These are phyloP conservation scores for Taphrina communis DNA, from an alignment of 1,139 yeast genomes.

Conservation along the genomic window DNA sequence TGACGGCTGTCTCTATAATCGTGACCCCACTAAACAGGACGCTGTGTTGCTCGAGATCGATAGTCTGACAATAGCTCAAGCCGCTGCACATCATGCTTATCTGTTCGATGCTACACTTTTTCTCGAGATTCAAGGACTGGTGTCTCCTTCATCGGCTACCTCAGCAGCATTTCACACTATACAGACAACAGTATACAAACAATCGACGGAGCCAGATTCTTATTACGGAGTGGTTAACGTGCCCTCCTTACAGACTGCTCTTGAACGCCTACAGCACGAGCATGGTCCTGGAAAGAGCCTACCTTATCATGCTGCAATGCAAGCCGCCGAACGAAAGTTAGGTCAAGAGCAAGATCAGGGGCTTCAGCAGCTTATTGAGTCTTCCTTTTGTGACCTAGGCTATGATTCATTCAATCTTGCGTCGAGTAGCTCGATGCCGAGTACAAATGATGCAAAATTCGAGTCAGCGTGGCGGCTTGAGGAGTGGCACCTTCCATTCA, in stretches of 20 bases:
- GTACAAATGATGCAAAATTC: constrained; percentile 47
- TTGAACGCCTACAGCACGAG: constrained; percentile 54
- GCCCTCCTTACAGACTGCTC: constrained; percentile 61
- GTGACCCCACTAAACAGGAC: not conserved
- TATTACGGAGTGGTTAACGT: constrained; percentile 47
- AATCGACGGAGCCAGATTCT: constrained; percentile 38
- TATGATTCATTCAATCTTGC: constrained; percentile 16
- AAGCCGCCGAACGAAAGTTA: constrained; percentile 35
- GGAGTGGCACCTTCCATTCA: constrained; percentile 69
- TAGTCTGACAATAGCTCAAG: constrained; percentile 40
- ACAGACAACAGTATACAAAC: constrained; percentile 16
- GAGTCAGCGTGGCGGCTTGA: constrained; percentile 74
- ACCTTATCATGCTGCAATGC: constrained; percentile 62
- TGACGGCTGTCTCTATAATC: constrained; percentile 2
- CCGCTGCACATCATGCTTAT: constrained; percentile 43
- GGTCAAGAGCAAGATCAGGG: constrained; percentile 43
- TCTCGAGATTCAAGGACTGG: constrained; percentile 52
- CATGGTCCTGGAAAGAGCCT: constrained; percentile 54
- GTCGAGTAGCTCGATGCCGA: not conserved
- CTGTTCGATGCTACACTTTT: constrained; percentile 43
- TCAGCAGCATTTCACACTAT: constrained; percentile 1
- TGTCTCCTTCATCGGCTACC: constrained; percentile 61
- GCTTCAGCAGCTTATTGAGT: not conserved
- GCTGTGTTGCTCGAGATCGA: constrained; percentile 17
- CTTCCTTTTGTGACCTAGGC: constrained; percentile 4